phyloP scores from a whole-genome alignment of 2,329 filamentous ascomycete genomes.

The Penicillium hordei region DNA sequence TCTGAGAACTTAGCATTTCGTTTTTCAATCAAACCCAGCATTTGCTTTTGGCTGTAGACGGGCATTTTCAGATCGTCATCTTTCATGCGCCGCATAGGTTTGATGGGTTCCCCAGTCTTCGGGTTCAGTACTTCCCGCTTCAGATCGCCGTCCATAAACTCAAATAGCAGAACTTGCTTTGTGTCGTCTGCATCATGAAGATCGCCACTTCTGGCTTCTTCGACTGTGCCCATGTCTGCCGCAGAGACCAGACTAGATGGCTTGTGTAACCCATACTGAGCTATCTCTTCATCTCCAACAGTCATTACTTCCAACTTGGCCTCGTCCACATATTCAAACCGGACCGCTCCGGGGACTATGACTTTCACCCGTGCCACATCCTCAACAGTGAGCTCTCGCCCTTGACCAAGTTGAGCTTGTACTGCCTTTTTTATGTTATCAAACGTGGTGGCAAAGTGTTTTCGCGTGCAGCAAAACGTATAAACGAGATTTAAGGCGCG shows the following conservation, averaged over 20 bases:
- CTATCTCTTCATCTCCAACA: slow-evolving; percentile 58
- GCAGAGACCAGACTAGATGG: slow-evolving; percentile 40
- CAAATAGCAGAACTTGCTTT: slow-evolving; percentile 79
- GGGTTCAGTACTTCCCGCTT: slow-evolving; percentile 73
- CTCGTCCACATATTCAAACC: slow-evolving; percentile 85
- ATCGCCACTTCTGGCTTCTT: slow-evolving; percentile 35
- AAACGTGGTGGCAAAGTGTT: slow-evolving; percentile 88
- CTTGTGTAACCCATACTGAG: slow-evolving; percentile 59
- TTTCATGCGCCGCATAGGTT: slow-evolving; percentile 65
- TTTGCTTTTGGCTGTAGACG: slow-evolving; percentile 87
- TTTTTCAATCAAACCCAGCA: slow-evolving; percentile 85
- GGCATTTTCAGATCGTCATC: slow-evolving; percentile 88
- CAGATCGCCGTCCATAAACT: slow-evolving; percentile 88
- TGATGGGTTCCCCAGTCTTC: slow-evolving; percentile 71
- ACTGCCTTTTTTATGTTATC: slow-evolving; percentile 83
- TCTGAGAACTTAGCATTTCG: slow-evolving; percentile 79
- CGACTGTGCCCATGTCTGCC: slow-evolving; percentile 19
- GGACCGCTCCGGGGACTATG: slow-evolving; percentile 73
- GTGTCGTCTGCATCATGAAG: slow-evolving; percentile 33
- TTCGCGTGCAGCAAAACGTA: slow-evolving; percentile 91
- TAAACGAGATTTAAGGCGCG: slow-evolving; percentile 87
- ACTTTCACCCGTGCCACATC: slow-evolving; percentile 82
- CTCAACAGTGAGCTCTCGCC: slow-evolving; percentile 63
- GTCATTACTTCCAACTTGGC: slow-evolving; percentile 76
- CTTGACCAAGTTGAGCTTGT: slow-evolving; percentile 70